phyloP scores from a whole-genome alignment of 2,329 filamentous ascomycete genomes.

The Juglanconis juglandina region DNA sequence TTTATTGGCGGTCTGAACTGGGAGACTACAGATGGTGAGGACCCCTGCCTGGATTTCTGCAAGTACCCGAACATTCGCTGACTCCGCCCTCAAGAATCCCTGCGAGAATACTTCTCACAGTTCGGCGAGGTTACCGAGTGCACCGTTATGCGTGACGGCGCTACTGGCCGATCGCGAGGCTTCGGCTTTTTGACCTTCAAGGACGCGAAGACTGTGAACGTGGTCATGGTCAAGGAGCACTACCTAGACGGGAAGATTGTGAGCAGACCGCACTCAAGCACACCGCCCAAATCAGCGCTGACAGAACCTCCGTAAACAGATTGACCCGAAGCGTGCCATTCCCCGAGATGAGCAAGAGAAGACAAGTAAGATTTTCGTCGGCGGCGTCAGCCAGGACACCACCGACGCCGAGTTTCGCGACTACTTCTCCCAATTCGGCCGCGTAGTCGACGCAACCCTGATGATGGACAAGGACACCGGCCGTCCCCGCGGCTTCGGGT shows the following conservation, averaged over 20 bases:
- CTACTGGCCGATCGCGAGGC: constrained; percentile 86
- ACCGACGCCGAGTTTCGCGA: constrained; percentile 94
- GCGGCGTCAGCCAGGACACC: constrained; percentile 94
- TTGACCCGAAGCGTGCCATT: constrained; percentile 96
- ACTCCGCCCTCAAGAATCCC: constrained; percentile 64
- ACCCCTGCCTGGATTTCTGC: neutral
- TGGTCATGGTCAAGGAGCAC: constrained; percentile 99
- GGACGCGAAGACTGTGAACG: constrained; percentile 96
- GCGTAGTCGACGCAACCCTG: constrained; percentile 92
- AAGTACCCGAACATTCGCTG: constrained; percentile 1
- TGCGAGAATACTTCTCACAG: constrained; percentile 95
- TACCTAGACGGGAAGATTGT: constrained; percentile 98
- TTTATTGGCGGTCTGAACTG: constrained; percentile 98
- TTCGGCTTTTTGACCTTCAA: constrained; percentile 98
- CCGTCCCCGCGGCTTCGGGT: constrained; percentile 92
- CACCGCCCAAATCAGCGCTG: neutral
- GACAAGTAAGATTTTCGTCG: constrained; percentile 98
- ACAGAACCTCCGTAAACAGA: constrained; percentile 51
- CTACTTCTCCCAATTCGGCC: constrained; percentile 94
- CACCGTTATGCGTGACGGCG: constrained; percentile 98
- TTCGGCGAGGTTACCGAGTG: constrained; percentile 97
- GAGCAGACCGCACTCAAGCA: constrained; percentile 36
- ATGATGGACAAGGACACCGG: constrained; percentile 99
- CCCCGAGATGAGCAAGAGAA: constrained; percentile 97
- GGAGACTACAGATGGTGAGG: constrained; percentile 97